Conservation (phyloP, 2,329 filamentous ascomycete genomes). For the Neurospora sp. region DNA sequence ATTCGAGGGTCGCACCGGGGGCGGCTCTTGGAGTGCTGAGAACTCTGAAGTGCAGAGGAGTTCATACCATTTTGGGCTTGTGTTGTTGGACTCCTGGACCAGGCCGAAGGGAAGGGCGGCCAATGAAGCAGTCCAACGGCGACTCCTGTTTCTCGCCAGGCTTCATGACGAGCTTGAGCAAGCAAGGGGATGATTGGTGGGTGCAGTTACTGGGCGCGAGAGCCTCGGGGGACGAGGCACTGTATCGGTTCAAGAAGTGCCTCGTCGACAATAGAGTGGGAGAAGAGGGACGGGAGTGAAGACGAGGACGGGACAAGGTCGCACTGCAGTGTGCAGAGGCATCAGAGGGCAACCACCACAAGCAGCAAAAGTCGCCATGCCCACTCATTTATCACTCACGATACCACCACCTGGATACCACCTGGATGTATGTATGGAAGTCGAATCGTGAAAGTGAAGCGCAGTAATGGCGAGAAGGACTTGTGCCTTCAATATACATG, state of each 20-base stretch:
- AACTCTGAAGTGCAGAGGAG: constrained; percentile 5
- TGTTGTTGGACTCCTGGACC: constrained; percentile 5
- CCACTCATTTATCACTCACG: constrained; percentile 1
- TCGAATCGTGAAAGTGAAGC: neutral
- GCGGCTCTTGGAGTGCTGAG: constrained; percentile 6
- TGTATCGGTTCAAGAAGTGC: neutral
- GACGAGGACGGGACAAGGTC: constrained; percentile 5
- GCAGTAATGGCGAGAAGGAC: neutral
- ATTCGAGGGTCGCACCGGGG: constrained; percentile 2
- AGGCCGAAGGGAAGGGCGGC: constrained; percentile 9
- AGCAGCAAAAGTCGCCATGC: constrained; percentile 5
- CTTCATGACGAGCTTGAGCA: constrained; percentile 6
- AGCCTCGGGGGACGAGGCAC: neutral
- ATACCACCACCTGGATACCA: neutral
- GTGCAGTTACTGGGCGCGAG: neutral
- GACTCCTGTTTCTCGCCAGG: constrained; percentile 10
- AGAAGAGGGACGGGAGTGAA: constrained; percentile 2
- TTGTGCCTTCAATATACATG: constrained; percentile 3
- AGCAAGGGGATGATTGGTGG: constrained; percentile 4
- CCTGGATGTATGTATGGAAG: neutral
- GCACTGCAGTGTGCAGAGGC: constrained; percentile 15
- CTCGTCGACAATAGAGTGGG: constrained; percentile 4
- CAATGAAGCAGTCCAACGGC: constrained; percentile 12
- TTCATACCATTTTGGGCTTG: neutral
- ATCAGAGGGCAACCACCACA: neutral